Conservation (phyloP, 2,329 filamentous ascomycete genomes). For the Penicillium sp. region DNA sequence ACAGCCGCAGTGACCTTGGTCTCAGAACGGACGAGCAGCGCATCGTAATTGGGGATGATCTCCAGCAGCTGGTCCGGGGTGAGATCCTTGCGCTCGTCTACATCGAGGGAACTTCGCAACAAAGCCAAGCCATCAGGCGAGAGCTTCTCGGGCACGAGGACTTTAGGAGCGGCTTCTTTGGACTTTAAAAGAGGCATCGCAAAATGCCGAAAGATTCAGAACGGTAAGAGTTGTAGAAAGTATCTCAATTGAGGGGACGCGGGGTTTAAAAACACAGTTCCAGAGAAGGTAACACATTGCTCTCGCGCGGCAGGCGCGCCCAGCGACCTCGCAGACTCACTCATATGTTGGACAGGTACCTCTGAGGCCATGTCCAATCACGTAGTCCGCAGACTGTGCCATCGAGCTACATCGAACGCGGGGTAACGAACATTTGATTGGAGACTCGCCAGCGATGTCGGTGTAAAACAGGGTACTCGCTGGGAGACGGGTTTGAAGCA, state of each 20-base stretch:
- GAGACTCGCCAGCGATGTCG: conserved; percentile 1
- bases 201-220: not conserved
- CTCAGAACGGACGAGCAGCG: conserved; percentile 75
- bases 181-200: not conserved
- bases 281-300: not conserved
- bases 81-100: conserved; percentile 65
- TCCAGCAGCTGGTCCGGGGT: conserved; percentile 61
- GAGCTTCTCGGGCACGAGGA: conserved; percentile 77
- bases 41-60: conserved; percentile 71
- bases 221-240: not conserved
- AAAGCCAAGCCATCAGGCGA: conserved; percentile 74
- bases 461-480: no score
- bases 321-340: not conserved
- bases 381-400: not conserved
- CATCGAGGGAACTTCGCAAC: conserved; percentile 64
- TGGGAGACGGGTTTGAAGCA: no score
- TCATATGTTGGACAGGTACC: no score
- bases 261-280: not conserved
- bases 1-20: conserved; percentile 73
- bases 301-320: conserved; percentile 7
- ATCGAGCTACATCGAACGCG: conserved; percentile 6
- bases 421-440: conserved; percentile 9
- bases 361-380: not conserved
- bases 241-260: not conserved
- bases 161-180: conserved; percentile 42